Percentiles rank a stretch among this genome's conserved stretches.
phyloP scores from a whole-genome alignment of 768 basidiomycete species.

The Pleurotus sapidus region DNA sequence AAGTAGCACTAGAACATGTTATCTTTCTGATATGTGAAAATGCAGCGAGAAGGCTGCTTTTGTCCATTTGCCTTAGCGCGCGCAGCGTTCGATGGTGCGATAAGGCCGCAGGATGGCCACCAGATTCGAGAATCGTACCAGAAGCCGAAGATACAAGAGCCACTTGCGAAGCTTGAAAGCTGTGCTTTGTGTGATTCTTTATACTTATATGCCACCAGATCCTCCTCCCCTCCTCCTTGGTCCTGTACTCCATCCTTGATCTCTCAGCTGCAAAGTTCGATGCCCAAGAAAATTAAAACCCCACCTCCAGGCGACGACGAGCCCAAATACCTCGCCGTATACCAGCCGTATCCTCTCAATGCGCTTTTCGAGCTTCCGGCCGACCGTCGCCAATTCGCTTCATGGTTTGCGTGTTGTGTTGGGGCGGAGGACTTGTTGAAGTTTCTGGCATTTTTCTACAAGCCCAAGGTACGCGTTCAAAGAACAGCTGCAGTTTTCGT shows the following conservation, averaged over 20 bases:
- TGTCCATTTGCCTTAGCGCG: no score
- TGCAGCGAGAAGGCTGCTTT: no score
- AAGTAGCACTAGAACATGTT: no score
- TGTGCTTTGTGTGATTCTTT: no score
- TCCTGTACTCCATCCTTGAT: background rate
- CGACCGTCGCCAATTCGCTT: conserved; percentile 37
- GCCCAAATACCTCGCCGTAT: conserved; percentile 43
- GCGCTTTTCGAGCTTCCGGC: conserved; percentile 39
- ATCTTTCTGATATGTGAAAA: no score
- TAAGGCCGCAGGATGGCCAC: no score
- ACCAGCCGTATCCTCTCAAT: conserved; percentile 47
- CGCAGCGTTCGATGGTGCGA: no score
- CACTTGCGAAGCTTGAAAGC: no score
- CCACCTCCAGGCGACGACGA: conserved; percentile 35
- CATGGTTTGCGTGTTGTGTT: conserved; percentile 46
- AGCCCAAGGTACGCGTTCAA: conserved; percentile 36
- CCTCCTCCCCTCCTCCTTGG: no score
- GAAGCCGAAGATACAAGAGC: no score
- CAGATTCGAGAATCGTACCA: no score
- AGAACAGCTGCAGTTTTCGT: background rate
- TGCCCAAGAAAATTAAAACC: conserved; percentile 25
- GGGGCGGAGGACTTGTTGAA: conserved; percentile 33
- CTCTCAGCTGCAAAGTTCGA: conserved; percentile 11
- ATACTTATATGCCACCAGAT: no score
- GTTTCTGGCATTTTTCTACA: conserved; percentile 45